Conservation (phyloP, 257 asterid genomes). For the Verbascum thapsus region DNA sequence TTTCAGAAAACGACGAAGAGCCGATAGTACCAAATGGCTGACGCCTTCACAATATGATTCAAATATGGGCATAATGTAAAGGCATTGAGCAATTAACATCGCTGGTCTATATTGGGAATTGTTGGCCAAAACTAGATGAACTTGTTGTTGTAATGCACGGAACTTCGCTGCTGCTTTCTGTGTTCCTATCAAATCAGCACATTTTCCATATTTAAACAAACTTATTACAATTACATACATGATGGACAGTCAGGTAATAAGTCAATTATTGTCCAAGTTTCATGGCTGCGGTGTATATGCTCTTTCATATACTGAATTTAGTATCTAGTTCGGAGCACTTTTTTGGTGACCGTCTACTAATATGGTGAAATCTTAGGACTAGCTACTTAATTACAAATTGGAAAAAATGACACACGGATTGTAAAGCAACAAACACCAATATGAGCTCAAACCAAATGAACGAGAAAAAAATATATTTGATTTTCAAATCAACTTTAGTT, state of each 20-base stretch:
- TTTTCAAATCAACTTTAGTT: no score
- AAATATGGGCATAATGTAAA: slow-evolving; percentile 60
- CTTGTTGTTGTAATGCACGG: slow-evolving; percentile 69
- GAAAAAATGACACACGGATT: background rate
- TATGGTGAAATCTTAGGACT: background rate
- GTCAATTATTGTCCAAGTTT: slow-evolving; percentile 23
- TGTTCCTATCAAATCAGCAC: slow-evolving; percentile 56
- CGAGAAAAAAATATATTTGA: background rate
- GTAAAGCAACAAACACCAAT: slow-evolving; percentile 19
- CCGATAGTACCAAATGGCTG: slow-evolving; percentile 79
- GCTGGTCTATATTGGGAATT: slow-evolving; percentile 72
- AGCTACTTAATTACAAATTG: slow-evolving; percentile 7
- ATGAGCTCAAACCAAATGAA: slow-evolving; percentile 10
- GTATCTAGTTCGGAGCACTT: slow-evolving; percentile 14
- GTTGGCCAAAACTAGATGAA: slow-evolving; percentile 51
- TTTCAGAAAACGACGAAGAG: slow-evolving; percentile 63
- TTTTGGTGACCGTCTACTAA: slow-evolving; percentile 7
- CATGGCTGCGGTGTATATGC: background rate
- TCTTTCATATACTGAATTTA: slow-evolving; percentile 16
- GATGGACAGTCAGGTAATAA: slow-evolving; percentile 6
- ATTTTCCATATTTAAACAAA: slow-evolving; percentile 25
- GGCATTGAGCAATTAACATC: slow-evolving; percentile 71
- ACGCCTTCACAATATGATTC: slow-evolving; percentile 64
- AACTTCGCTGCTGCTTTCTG: slow-evolving; percentile 71
- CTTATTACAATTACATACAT: slow-evolving; percentile 14